Base-by-base conservation (phyloP, 192 early-diverging fungal genomes). In the Entomortierella chlamydospora region DNA sequence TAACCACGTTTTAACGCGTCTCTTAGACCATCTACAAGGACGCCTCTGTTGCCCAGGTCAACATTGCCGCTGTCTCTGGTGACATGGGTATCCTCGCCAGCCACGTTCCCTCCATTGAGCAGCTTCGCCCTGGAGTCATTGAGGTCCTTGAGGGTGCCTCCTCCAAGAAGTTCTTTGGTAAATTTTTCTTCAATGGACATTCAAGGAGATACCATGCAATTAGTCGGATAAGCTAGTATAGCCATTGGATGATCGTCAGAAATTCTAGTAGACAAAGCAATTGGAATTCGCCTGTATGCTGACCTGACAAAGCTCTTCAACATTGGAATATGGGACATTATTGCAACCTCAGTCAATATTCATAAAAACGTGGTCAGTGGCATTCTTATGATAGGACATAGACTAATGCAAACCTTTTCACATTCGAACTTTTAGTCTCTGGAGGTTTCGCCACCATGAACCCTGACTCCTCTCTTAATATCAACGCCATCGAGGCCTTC, bases 401-500 rank as follows among this genome's bases (percentile, higher is more conserved):
- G 34, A 37, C 34, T 37, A 37, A 37, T 37, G 10, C 34, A 37
- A 7, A 50, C 47, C 4, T 50, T 4, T 43, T 29, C 30, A 13
- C 23, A 25, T 42, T 30, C 8, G 17, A 11, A 43, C 42, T n/a
- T 18, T 41, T 78, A 95, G 94, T 95, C 59, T 93, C 91, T 85
- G 98, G 98, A 70, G 98, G 98, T 23, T 99, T 99, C 82, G 95
- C 95, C 61, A 91, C 93, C 72, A 92, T 99, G 86, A 98, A 99
- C 91, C 91, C 95, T 56, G 95, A 99, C 83, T 98, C 95, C 28
- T 87, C 93, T 53, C 88, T 98, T 65, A 96, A 98, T 91, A 96
- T 99, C 85, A 98, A 96, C 79, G 98, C 96, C 59, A 85, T 97
- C n/a, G 98, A 99, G 85, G 98, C 97, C 45, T 90, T 94, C 80